Base-by-base conservation (phyloP, 1,284 basidiomycete species). In the Pyrrhoderma noxium region DNA sequence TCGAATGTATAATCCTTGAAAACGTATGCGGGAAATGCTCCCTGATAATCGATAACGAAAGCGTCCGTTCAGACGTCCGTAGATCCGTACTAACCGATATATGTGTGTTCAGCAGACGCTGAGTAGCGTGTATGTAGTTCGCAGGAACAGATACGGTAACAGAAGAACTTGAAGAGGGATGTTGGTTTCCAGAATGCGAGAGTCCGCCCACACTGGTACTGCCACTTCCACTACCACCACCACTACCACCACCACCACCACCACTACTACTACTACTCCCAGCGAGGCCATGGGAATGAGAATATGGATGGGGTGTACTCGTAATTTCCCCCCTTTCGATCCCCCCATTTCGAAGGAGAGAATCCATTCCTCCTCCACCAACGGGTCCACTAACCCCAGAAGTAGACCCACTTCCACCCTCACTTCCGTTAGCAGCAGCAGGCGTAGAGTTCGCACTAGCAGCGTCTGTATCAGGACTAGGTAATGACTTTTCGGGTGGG, bases 391-490 rank as follows among this genome's bases (percentile, higher is more conserved):
- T 31, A 31, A 5, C 11, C 5, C 27, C 11, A 31, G 5, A 5
- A 11, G 7, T 31, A 31, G 7, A 19, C 9, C 51, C 23, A 3
- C 18, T 47, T 5, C 53, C 51, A 18, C 37, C 47, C 36, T 40
- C 21, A 19, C 38, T 42, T n/a, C 36, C 16, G 22, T 50, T 31
- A 2, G 49, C 45, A 69, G 67, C 22, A 34, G 76, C 79, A 8
- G 85, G 85, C 0, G 85, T 88, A 13, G 85, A 88, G 57, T 84
- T 84, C 48, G 83, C 78, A 58, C 85, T 88, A 58, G 73, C 79
- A 3, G 74, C 68, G 18, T 77, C 71, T 8, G 73, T 76, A 53
- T 78, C 82, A 2, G 85, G 85, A 35, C 85, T 87, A 16, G 85
- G 85, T 41, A 87, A 76, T 7, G 81, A 85, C 84, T 52, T 56